These are phyloP conservation scores for Seiridium cupressi DNA, from an alignment of 2,329 filamentous ascomycete species.

Conservation along the genomic window DNA sequence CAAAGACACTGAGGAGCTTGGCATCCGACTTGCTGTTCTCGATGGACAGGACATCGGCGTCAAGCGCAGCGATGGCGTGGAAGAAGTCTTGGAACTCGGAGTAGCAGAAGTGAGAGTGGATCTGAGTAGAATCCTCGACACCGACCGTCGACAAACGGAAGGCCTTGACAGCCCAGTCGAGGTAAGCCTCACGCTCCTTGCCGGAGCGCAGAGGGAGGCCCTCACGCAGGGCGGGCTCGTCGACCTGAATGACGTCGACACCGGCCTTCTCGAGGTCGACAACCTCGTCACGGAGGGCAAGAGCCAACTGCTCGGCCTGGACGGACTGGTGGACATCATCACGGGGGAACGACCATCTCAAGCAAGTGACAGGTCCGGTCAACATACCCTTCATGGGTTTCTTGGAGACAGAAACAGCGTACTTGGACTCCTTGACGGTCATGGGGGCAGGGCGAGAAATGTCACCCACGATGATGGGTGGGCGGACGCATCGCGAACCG, in stretches of 20 bases:
- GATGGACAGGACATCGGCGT: constrained; percentile 97
- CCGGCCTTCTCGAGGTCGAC: constrained; percentile 93
- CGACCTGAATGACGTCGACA: constrained; percentile 97
- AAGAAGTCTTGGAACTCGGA: constrained; percentile 99
- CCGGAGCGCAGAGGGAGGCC: constrained; percentile 95
- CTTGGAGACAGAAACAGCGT: constrained; percentile 90
- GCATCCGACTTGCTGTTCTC: constrained; percentile 99
- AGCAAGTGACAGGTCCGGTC: constrained; percentile 96
- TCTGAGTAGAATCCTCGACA: constrained; percentile 94
- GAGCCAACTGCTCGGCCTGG: constrained; percentile 96
- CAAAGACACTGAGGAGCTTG: constrained; percentile 98
- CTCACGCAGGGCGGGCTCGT: constrained; percentile 98
- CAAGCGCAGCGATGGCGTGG: constrained; percentile 97
- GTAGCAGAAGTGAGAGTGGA: constrained; percentile 99
- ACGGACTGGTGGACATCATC: constrained; percentile 99
- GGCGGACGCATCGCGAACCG: constrained; percentile 96
- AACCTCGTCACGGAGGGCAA: constrained; percentile 97
- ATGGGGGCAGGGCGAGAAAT: constrained; percentile 95
- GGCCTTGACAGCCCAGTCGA: constrained; percentile 94
- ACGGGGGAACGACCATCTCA: constrained; percentile 99
- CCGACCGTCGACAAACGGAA: constrained; percentile 95
- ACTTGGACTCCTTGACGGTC: constrained; percentile 99
- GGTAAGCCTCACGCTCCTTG: constrained; percentile 94
- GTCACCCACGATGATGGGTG: constrained; percentile 97
- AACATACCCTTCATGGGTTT: constrained; percentile 99